Evolutionary conservation across 176 grass and related monocot genomes (phyloP), one percentile per base, ranked within the genome.

Genomic region (Avena sativa): DNA sequence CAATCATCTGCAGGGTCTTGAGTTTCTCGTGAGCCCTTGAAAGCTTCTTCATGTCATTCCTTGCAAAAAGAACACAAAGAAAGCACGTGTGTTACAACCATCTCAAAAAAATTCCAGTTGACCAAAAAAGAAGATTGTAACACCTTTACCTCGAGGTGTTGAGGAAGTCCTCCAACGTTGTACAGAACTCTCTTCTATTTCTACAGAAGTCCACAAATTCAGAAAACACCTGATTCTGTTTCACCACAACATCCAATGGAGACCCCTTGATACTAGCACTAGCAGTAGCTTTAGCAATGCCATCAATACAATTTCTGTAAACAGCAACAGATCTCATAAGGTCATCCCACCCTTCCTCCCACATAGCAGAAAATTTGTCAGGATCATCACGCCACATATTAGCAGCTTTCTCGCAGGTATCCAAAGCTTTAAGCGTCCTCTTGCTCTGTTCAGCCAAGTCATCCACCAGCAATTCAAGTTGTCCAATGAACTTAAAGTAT

Each of bases 311-410:
- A 20, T 43, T 10, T 71, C 36, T 71, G 67, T 43, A 71, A 34
- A 71, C 30, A 43, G 67, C 67, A 71, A 3, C 16, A 71, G 67
- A 71, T 43, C 67, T 71, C 34, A 40, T 43, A 71, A 71, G 67
- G 17, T 71, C 67, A 43, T 71, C 17, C 17, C 34, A 43, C 16
- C 67, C 67, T 71, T 71, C 67, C 67, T 71, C 67, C 67, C 67
- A 71, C 17, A 71, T 38, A 11, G 67, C 67, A 71, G 36, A 71
- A 43, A 16, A 3, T 43, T 71, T 71, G 16, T 43, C 36, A 43
- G 67, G 67, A 34, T 71, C 67, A 71, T 20, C 67, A 20, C 3
- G 7, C 3, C 38, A 5, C 67, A 71, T 43, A 71, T 10, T 3
- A 71, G 15, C 17, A 71, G 36, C 67, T 71, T 71, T 15, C 67